Conservation (phyloP, 805 yeast genomes). For the Candida dendrica region DNA sequence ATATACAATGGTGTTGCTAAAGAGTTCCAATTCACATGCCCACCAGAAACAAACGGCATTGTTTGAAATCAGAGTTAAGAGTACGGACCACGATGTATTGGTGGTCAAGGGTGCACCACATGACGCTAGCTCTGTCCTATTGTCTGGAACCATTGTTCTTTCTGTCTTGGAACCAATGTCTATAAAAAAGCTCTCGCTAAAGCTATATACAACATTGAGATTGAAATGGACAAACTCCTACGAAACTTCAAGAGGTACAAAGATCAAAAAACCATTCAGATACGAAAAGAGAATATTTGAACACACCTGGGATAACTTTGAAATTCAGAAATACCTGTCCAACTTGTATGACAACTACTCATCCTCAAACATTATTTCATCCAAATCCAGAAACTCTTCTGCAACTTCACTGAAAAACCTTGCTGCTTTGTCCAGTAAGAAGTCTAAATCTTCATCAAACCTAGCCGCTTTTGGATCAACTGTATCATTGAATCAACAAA, state of each 20-base stretch:
- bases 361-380: slow-evolving; percentile 6
- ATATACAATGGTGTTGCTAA: slow-evolving; percentile 8
- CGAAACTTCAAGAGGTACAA: slow-evolving; percentile 37
- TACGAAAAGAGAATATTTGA: slow-evolving; percentile 65
- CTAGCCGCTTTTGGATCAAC: slow-evolving; percentile 24
- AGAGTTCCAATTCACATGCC: slow-evolving; percentile 12
- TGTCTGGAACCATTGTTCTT: slow-evolving; percentile 74
- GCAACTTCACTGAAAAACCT: slow-evolving; percentile 11
- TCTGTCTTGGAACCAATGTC: slow-evolving; percentile 69
- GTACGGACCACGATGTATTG: slow-evolving; percentile 70
- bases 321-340: slow-evolving; percentile 36
- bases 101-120: slow-evolving; percentile 71
- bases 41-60: slow-evolving; percentile 28
- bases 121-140: slow-evolving; percentile 69
- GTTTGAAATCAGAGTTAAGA: slow-evolving; percentile 51
- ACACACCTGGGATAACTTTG: slow-evolving; percentile 68
- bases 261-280: slow-evolving; percentile 36
- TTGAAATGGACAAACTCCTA: slow-evolving; percentile 56
- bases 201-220: slow-evolving; percentile 60
- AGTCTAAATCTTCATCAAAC: slow-evolving; percentile 27
- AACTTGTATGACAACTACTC: slow-evolving; percentile 19
- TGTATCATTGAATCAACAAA: slow-evolving; percentile 15
- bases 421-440: slow-evolving; percentile 15
- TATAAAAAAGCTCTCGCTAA: slow-evolving; percentile 56
- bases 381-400: slow-evolving; percentile 7